Evolutionary conservation across 2,329 filamentous ascomycete genomes (phyloP), one percentile per base, ranked within the genome.

Genomic region (Nannizziopsis arthrosporioides): DNA sequence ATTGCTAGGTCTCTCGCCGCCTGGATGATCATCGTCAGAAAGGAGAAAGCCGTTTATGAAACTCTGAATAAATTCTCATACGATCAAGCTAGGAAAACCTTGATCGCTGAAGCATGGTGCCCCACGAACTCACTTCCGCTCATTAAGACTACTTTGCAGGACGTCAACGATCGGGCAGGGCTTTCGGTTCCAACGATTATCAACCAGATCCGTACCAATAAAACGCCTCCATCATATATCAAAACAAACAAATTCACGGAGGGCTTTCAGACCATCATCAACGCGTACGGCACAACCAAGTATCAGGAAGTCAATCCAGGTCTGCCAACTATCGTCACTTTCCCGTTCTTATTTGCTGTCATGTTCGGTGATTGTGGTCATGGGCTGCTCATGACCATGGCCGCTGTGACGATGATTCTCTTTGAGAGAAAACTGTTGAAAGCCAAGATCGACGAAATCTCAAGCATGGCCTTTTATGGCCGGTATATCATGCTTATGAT

Each of bases 301-400:
- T 98, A 98, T 69, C 85, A 85, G 57, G 92, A 98, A 70, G 85
- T 95, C 66, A 98, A 98, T 69, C 92, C 92, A 49, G 90, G 88
- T 53, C 76, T 98, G 17, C 90, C 90, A 34, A 92, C 94, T 44
- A 88, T 96, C 56, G 82, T 98, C 54, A 98, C 92, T 5, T 98
- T 98, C 69, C 92, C 93, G n/a, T 98, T 98, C 74, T 75, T 98
- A 53, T 98, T 98, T 64, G 92, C 92, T 43, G 92, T 98, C 78
- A 98, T 98, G 92, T 98, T 98, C 63, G 93, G 92, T 73, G 92
- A 98, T 68, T 82, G 94, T 51, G 93, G 92, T 44, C 92, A 98
- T 62, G 92, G 90, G 56, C 67, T 82, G 55, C 84, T 98, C 65
- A 94, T 98, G 84, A 75, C 90, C 38, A 64, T 79, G 48, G 85